phyloP scores from a whole-genome alignment of 768 basidiomycete species.

The Hysterangium stoloniferum region DNA sequence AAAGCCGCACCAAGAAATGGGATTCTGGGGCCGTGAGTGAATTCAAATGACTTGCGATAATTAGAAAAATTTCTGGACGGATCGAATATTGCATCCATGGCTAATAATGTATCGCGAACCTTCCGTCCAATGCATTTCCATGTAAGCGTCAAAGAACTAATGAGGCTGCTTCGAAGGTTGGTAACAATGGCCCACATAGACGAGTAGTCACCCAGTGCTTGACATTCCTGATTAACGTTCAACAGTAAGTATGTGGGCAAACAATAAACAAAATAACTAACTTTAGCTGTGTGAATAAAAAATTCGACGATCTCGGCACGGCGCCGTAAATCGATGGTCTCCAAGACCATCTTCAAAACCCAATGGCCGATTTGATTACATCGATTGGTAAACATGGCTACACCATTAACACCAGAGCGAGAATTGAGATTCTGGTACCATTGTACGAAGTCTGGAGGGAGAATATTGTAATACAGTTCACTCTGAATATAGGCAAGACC shows the following conservation, averaged over 20 bases:
- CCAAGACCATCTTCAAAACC: neutral
- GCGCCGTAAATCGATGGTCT: constrained; percentile 2
- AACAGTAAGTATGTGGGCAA: neutral
- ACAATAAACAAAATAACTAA: neutral
- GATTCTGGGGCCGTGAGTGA: neutral
- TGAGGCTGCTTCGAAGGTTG: neutral
- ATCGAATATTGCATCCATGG: neutral
- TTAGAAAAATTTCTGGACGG: neutral
- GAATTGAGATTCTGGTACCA: neutral
- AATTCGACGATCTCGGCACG: constrained; percentile 4
- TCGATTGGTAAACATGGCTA: neutral
- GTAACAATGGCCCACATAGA: neutral
- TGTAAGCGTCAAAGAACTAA: neutral
- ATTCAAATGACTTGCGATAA: neutral
- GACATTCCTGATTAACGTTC: neutral
- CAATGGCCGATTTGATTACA: neutral
- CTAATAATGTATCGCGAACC: neutral
- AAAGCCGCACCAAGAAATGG: neutral
- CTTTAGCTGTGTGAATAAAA: constrained; percentile 2
- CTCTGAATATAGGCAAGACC: constrained; percentile 1
- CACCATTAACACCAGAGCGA: neutral
- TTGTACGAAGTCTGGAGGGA: constrained; percentile 2
- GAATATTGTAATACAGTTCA: constrained; percentile 1
- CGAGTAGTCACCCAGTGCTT: neutral
- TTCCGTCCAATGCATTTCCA: neutral